Conservation (phyloP, 345 rosid genomes). For the Microcos paniculata region DNA sequence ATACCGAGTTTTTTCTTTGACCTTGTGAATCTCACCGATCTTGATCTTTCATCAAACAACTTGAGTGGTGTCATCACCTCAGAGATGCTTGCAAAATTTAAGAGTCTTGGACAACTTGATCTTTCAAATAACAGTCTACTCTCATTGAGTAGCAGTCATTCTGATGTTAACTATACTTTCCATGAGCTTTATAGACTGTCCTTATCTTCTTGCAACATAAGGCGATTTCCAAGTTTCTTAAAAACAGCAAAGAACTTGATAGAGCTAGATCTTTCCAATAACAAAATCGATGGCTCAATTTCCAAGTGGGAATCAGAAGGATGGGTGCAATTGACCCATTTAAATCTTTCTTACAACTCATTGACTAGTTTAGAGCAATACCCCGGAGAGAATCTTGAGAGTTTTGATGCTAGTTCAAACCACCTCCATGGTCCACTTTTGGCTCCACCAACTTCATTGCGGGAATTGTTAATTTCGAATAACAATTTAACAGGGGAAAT, state of each 20-base stretch:
- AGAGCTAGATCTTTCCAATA: neutral
- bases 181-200: conserved; percentile 5
- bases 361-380: neutral
- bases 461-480: neutral
- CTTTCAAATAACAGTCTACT: neutral
- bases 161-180: neutral
- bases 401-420: neutral
- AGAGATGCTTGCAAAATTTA: neutral
- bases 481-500: conserved; percentile 22
- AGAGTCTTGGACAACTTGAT: neutral
- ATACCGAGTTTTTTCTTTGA: conserved; percentile 5
- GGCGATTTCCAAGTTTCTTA: neutral
- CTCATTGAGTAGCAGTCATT: neutral
- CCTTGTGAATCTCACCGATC: neutral
- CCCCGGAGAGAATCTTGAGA: neutral
- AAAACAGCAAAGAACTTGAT: neutral
- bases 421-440: neutral
- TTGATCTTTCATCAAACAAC: conserved; percentile 5
- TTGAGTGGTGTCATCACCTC: neutral
- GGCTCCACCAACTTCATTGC: accelerated
- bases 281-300: neutral
- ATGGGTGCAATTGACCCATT: neutral
- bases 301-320: neutral
- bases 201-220: neutral
- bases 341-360: neutral